A percentile compares a stretch with the other conserved stretches of the same genome.
These are phyloP conservation scores for Aspergillus panamensis DNA, from an alignment of 495 filamentous ascomycete species.

Conservation along the genomic window DNA sequence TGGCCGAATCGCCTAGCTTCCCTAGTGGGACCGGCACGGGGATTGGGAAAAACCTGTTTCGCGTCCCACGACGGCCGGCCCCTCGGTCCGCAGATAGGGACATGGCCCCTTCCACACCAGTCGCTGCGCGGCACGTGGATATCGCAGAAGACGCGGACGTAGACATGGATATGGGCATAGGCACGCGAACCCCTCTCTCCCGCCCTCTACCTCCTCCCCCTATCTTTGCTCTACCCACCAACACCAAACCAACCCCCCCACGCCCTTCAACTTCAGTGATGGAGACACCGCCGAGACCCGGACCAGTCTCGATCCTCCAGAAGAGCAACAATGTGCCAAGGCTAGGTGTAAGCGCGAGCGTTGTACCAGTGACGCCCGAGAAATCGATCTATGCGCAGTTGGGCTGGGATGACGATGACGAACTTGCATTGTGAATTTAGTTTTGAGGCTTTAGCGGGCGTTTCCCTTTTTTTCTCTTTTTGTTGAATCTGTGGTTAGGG, in stretches of 20 bases:
- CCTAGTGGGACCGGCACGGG: constrained; percentile 13
- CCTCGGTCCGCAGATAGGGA: constrained; percentile 23
- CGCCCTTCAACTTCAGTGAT: constrained; percentile 25
- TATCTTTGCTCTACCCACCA: constrained; percentile 7
- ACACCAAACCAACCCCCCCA: not conserved
- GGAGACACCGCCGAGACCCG: constrained; percentile 41
- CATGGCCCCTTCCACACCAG: constrained; percentile 33
- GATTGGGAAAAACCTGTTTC: constrained; percentile 27
- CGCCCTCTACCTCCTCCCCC: constrained; percentile 3
- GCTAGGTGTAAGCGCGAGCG: not conserved
- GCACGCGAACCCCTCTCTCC: not conserved
- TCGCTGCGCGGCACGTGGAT: constrained; percentile 29
- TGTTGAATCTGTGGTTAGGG: not conserved
- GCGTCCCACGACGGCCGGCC: constrained; percentile 39
- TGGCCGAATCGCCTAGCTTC: constrained; percentile 16
- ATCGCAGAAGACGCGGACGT: constrained; percentile 1
- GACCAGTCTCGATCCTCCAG: constrained; percentile 6
- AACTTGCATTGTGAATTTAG: constrained; percentile 17
- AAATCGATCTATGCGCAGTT: constrained; percentile 65
- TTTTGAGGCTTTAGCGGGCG: constrained; percentile 17
- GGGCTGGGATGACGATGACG: constrained; percentile 69
- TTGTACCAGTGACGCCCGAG: constrained; percentile 39
- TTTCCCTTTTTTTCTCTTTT: constrained; percentile 2
- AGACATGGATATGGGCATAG: constrained; percentile 1
- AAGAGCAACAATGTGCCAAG: not conserved